phyloP scores from a whole-genome alignment of 345 rosid species.

The Rhodamnia rubescens region DNA sequence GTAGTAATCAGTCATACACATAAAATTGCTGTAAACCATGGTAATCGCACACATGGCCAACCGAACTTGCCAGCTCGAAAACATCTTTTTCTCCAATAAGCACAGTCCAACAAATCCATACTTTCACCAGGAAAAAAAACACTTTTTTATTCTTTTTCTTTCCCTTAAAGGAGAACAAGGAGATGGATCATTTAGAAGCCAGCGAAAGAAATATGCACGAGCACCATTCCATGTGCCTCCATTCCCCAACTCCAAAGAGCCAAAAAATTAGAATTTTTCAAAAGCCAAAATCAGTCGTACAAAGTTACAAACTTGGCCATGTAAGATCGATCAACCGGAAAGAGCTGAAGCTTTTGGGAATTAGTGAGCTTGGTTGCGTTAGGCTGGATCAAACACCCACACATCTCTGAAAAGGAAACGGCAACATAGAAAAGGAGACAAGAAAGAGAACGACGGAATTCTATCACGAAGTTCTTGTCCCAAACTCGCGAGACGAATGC shows the following conservation, averaged over 20 bases:
- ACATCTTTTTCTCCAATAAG: not conserved
- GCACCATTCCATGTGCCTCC: not conserved
- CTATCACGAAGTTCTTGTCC: not conserved
- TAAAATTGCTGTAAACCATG: not conserved
- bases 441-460: not conserved
- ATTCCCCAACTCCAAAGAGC: not conserved
- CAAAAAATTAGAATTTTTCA: not conserved
- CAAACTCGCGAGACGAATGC: not conserved
- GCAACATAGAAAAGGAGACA: not conserved
- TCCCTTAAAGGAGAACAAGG: not conserved
- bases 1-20: not conserved
- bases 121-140: not conserved
- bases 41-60: not conserved
- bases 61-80: not conserved
- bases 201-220: not conserved
- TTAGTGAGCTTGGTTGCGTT: not conserved
- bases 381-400: not conserved
- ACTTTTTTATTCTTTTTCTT: not conserved
- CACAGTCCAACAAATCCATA: not conserved
- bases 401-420: not conserved
- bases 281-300: not conserved
- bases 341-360: not conserved
- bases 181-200: not conserved
- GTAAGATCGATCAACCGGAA: not conserved
- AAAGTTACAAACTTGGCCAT: not conserved